Base-by-base conservation (phyloP, 371 early-diverging fungal genomes). In the Saksenaea oblongispora region DNA sequence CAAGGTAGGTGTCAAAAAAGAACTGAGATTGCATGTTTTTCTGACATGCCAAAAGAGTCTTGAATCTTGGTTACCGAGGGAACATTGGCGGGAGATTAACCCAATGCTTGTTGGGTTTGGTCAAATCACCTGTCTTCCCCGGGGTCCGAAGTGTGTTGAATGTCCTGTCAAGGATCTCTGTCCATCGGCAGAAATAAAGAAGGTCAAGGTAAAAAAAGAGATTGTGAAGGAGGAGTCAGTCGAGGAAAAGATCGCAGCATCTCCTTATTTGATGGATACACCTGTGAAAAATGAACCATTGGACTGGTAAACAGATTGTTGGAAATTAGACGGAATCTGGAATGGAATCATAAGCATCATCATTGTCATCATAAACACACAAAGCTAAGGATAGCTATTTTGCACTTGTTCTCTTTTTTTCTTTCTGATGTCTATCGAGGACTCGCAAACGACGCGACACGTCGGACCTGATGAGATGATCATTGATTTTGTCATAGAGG, bases 71-170 rank as follows among this genome's bases (percentile, higher is more conserved):
- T 74, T 98, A 41, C 97, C 97, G 4, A 75, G 84, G 59, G 86
- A 89, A 53, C 87, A 90, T 59, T 99, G 98, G 99, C 78, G 78
- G 41, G 87, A 89, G 47, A 88, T 99, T 70, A 99, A 99, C 72
- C 87, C 87, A 10, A 69, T 97, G 35, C 69, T 99, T 15, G 99
- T 99, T 15, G 99, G 99, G 0, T 94, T 93, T 75, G 99, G 99
- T 3, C 99, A 99, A 73, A 88, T 86, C 0, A 71, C 90, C 31
- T 99, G 99, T 70, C 69, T 80, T 13, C 92, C 92, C 0, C 79
- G 87, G 10, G 85, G 84, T 1, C 99, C 99, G 0, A 81, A 70
- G 18, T 99, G 99, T 75, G 70, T 63, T 17, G 76, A 78, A 39
- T 99, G 99, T 65, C 94, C 95, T 13, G 92, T 95, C 17, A 73